phyloP scores from a whole-genome alignment of 495 filamentous ascomycete species.

The Penicillium cinerascens region DNA sequence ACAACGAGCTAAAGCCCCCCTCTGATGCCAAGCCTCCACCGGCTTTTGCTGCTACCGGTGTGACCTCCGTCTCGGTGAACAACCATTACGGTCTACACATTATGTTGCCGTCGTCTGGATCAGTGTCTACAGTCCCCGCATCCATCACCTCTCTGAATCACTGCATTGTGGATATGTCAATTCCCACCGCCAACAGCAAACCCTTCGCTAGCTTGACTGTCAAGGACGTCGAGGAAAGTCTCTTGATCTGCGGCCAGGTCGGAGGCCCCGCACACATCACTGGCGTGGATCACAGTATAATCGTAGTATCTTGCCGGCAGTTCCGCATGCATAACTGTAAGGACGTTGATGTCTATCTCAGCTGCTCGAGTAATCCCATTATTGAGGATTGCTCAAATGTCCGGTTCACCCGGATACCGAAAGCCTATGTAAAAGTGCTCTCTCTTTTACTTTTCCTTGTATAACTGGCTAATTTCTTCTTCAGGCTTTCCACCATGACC shows the following conservation, averaged over 20 bases:
- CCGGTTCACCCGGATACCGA: slow-evolving; percentile 72
- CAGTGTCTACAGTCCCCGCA: slow-evolving; percentile 63
- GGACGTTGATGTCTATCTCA: slow-evolving; percentile 77
- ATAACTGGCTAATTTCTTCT: not conserved
- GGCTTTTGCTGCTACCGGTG: slow-evolving; percentile 25
- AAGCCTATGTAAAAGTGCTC: slow-evolving; percentile 59
- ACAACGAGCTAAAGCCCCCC: slow-evolving; percentile 12
- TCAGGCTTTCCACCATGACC: slow-evolving; percentile 38
- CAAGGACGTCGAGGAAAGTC: slow-evolving; percentile 61
- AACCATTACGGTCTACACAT: slow-evolving; percentile 59
- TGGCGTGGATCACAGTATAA: slow-evolving; percentile 61
- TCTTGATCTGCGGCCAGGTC: slow-evolving; percentile 75
- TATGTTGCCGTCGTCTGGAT: slow-evolving; percentile 65
- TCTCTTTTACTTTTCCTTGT: not conserved
- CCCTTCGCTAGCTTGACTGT: slow-evolving; percentile 73
- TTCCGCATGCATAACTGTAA: slow-evolving; percentile 86
- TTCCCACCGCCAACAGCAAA: slow-evolving; percentile 55
- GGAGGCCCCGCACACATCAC: slow-evolving; percentile 81
- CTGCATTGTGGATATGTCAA: slow-evolving; percentile 77
- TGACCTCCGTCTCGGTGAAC: slow-evolving; percentile 60
- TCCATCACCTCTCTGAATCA: slow-evolving; percentile 66
- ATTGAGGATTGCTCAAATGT: slow-evolving; percentile 84
- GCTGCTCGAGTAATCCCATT: slow-evolving; percentile 79
- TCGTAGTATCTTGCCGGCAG: slow-evolving; percentile 76
- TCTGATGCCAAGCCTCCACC: slow-evolving; percentile 16